phyloP scores from a whole-genome alignment of 1,139 yeast species.

The Kazachstania sp. region DNA sequence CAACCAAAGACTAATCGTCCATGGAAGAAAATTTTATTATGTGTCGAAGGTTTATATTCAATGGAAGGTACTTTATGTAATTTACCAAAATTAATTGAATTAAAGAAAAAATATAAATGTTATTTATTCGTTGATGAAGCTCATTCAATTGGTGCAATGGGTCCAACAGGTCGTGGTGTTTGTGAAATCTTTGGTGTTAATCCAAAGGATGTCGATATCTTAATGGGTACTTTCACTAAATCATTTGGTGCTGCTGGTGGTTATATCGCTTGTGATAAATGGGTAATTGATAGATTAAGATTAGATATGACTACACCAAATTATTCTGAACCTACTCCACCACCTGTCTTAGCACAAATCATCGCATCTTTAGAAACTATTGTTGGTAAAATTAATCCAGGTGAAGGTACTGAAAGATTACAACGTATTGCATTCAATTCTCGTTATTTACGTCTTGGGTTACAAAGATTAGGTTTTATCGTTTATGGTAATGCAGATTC shows the following conservation, averaged over 20 bases:
- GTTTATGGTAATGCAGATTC: conserved; percentile 94
- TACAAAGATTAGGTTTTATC: conserved; percentile 85
- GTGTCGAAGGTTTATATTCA: conserved; percentile 92
- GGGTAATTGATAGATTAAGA: conserved; percentile 65
- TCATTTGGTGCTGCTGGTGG: conserved; percentile 99
- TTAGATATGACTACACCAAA: conserved; percentile 62
- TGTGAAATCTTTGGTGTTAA: conserved; percentile 85
- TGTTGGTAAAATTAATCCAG: conserved; percentile 74
- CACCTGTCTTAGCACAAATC: conserved; percentile 87
- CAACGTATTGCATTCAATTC: conserved; percentile 94
- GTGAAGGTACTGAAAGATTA: conserved; percentile 87
- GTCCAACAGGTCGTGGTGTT: conserved; percentile 87
- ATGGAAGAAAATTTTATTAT: conserved; percentile 88
- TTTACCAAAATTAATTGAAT: conserved; percentile 64
- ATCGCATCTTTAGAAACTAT: conserved; percentile 71
- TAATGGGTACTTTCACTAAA: conserved; percentile 97
- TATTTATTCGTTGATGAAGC: conserved; percentile 94
- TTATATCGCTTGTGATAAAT: conserved; percentile 68
- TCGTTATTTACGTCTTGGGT: conserved; percentile 81
- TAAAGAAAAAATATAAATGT: conserved; percentile 80
- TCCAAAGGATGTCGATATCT: conserved; percentile 67
- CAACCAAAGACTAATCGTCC: conserved; percentile 97
- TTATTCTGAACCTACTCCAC: conserved; percentile 80
- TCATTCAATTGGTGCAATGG: conserved; percentile 96
- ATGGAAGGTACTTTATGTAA: conserved; percentile 97